Evolutionary conservation across 768 basidiomycete species (phyloP).

Genomic region (Guyanaporus albipodus): DNA sequence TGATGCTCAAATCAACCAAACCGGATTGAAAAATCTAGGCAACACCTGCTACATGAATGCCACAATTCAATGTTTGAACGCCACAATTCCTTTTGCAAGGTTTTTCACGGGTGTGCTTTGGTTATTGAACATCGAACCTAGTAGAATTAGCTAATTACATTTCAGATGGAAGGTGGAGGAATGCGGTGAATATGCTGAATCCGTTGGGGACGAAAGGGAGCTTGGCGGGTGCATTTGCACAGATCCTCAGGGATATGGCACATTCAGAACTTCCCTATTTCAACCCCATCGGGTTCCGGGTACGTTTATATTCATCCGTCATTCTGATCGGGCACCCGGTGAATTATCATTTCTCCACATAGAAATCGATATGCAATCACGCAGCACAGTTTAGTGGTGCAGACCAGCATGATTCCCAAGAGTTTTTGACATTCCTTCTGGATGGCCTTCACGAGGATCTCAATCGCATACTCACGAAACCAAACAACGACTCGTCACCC

Average conservation of each 20-base stretch:
- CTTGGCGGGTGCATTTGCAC: conserved; percentile 78
- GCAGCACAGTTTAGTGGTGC: conserved; percentile 75
- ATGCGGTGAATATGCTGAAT: conserved; percentile 80
- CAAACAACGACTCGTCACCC: conserved; percentile 57
- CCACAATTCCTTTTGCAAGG: conserved; percentile 87
- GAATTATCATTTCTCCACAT: conserved; percentile 5
- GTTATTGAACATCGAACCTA: neutral
- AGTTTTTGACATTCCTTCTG: conserved; percentile 90
- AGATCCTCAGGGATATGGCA: conserved; percentile 83
- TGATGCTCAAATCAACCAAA: conserved; percentile 72
- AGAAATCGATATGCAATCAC: conserved; percentile 58
- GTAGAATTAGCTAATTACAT: conserved; percentile 2
- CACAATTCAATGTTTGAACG: conserved; percentile 93
- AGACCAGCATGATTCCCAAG: conserved; percentile 97
- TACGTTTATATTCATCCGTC: conserved; percentile 41
- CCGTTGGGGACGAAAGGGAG: conserved; percentile 84
- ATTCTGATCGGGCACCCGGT: neutral
- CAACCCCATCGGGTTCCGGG: conserved; percentile 80
- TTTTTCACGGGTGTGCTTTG: conserved; percentile 78
- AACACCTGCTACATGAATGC: conserved; percentile 99
- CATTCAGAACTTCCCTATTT: conserved; percentile 80
- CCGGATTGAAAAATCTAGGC: conserved; percentile 89
- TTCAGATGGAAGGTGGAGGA: conserved; percentile 76
- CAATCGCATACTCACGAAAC: conserved; percentile 76
- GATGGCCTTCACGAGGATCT: conserved; percentile 91